Percentiles rank a stretch among this genome's conserved stretches.
These are phyloP conservation scores for Gossypium laxum DNA, from an alignment of 441 rosid genomes.

Conservation along the genomic window DNA sequence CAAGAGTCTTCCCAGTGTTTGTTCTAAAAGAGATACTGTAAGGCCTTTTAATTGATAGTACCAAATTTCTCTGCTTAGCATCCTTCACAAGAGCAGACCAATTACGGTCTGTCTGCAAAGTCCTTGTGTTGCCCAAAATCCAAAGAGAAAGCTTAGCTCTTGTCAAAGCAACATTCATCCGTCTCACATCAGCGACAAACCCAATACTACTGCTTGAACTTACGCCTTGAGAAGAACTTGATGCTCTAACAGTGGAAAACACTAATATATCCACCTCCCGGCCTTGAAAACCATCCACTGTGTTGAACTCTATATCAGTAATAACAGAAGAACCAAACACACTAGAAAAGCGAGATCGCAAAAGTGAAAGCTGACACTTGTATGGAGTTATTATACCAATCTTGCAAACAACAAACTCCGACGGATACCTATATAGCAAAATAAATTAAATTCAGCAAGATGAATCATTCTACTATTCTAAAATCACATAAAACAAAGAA, in stretches of 20 bases:
- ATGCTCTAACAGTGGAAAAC: conserved; percentile 87
- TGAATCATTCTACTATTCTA: conserved; percentile 9
- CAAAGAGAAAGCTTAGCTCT: conserved; percentile 90
- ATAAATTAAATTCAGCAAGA: conserved; percentile 11
- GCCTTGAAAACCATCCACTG: conserved; percentile 96
- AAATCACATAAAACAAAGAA: neutral
- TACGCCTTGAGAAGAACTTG: conserved; percentile 28
- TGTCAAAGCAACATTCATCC: conserved; percentile 96
- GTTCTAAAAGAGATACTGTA: conserved; percentile 40
- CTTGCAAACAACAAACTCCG: conserved; percentile 68
- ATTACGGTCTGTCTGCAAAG: conserved; percentile 55
- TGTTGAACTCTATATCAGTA: conserved; percentile 81
- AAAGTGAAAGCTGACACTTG: conserved; percentile 69
- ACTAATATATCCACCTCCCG: conserved; percentile 85
- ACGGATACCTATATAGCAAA: conserved; percentile 49
- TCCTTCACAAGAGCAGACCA: conserved; percentile 90
- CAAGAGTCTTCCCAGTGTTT: conserved; percentile 18
- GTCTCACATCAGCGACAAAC: conserved; percentile 84
- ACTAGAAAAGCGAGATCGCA: conserved; percentile 64
- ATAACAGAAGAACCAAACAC: conserved; percentile 69
- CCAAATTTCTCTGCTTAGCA: conserved; percentile 65
- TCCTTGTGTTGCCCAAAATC: conserved; percentile 80
- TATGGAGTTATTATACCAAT: conserved; percentile 90
- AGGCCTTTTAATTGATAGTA: conserved; percentile 52
- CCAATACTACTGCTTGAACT: conserved; percentile 67